These are phyloP conservation scores for Cutaneotrichosporon cutaneum DNA, from an alignment of 1,284 basidiomycete species.

Conservation along the genomic window DNA sequence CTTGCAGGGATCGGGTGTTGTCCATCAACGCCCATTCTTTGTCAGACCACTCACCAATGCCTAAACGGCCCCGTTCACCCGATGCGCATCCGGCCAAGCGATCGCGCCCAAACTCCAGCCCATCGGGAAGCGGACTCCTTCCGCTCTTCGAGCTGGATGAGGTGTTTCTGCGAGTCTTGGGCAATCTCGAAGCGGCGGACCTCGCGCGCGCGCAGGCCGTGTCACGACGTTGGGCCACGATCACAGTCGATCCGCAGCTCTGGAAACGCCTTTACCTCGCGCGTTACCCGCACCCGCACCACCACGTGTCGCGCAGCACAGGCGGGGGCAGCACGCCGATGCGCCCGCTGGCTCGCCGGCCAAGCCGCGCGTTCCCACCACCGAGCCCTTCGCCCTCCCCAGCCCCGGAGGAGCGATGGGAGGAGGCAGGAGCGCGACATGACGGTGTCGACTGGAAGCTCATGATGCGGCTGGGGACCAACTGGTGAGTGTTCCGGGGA, in stretches of 20 bases:
- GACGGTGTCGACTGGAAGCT: slow-evolving; percentile 53
- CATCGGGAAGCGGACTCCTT: slow-evolving; percentile 9
- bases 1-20: no score
- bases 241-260: slow-evolving; percentile 49
- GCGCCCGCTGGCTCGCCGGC: slow-evolving; percentile 43
- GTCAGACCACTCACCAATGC: slow-evolving; percentile 2
- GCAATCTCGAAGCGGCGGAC: slow-evolving; percentile 40
- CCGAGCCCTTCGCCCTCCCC: slow-evolving; percentile 34
- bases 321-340: slow-evolving; percentile 17
- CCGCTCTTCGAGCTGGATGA: slow-evolving; percentile 46
- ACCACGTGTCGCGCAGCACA: slow-evolving; percentile 21
- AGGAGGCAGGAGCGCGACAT: slow-evolving; percentile 28
- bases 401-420: slow-evolving; percentile 25
- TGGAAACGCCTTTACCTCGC: slow-evolving; percentile 49
- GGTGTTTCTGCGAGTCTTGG: slow-evolving; percentile 50
- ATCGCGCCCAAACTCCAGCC: not conserved
- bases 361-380: slow-evolving; percentile 49
- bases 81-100: not conserved
- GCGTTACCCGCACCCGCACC: slow-evolving; percentile 50
- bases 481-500: slow-evolving; percentile 41
- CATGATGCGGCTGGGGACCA: slow-evolving; percentile 48
- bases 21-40: not conserved
- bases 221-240: slow-evolving; percentile 43
- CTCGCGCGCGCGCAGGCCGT: slow-evolving; percentile 46
- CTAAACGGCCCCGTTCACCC: slow-evolving; percentile 22